Conservation (phyloP, 2,329 filamentous ascomycete genomes). For the Penicillium digitatum region DNA sequence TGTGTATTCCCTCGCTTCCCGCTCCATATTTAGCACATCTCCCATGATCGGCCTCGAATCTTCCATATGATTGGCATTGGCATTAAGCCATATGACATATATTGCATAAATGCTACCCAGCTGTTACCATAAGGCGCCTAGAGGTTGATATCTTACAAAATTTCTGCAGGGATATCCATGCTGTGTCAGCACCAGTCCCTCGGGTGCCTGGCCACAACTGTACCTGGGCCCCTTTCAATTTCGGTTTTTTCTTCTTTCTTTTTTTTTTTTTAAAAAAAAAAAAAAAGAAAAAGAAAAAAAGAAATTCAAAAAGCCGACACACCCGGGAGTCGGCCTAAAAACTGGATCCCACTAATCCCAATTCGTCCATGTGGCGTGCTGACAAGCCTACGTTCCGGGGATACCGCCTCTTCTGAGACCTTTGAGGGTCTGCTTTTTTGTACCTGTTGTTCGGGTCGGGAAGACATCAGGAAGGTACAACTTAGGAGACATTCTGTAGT, state of each 20-base stretch:
- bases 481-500: neutral
- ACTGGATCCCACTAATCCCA: neutral
- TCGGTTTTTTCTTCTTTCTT: too few relatives aligned
- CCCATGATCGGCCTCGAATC: constrained; percentile 6
- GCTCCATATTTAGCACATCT: constrained; percentile 9
- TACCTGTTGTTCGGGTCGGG: neutral
- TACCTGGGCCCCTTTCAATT: neutral
- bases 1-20: constrained; percentile 6
- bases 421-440: neutral
- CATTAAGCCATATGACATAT: neutral
- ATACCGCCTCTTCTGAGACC: neutral
- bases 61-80: neutral
- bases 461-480: neutral
- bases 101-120: neutral
- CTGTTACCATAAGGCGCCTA: neutral
- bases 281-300: too few relatives aligned
- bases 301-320: neutral
- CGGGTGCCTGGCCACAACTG: neutral
- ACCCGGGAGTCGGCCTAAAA: constrained; percentile 2
- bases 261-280: too few relatives aligned
- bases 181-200: neutral
- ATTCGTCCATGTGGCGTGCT: neutral
- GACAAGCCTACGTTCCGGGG: neutral
- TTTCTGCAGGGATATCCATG: neutral
- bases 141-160: neutral